These are phyloP conservation scores for Pythium biforme DNA, from an alignment of 352 stramenopile species.

Conservation along the genomic window DNA sequence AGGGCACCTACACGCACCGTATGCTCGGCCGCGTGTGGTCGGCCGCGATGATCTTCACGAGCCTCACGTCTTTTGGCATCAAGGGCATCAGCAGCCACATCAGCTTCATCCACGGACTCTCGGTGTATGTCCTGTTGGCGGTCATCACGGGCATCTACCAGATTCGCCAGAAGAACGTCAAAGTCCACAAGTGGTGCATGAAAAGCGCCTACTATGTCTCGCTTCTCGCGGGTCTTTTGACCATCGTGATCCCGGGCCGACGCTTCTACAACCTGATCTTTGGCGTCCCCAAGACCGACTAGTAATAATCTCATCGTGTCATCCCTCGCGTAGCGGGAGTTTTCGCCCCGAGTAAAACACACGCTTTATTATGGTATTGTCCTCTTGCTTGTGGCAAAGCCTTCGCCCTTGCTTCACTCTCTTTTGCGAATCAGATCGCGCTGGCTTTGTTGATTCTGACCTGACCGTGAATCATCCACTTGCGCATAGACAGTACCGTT, in stretches of 20 bases:
- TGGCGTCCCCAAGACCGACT: constrained; percentile 9
- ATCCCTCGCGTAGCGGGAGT: no score
- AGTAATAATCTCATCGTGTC: no score
- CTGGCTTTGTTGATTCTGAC: no score
- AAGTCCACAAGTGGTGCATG: constrained; percentile 15
- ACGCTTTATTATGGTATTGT: no score
- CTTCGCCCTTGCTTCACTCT: no score
- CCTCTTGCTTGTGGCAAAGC: no score
- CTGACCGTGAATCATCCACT: no score
- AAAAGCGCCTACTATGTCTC: constrained; percentile 1
- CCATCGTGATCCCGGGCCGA: constrained; percentile 6
- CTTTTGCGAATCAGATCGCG: no score
- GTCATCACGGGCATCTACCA: constrained; percentile 12
- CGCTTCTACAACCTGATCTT: constrained; percentile 8
- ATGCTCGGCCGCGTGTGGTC: constrained; percentile 14
- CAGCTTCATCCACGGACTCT: constrained; percentile 18
- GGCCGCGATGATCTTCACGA: constrained; percentile 7
- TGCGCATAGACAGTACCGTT: no score
- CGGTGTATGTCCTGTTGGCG: constrained; percentile 3
- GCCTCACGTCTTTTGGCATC: constrained; percentile 16
- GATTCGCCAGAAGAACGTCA: constrained; percentile 2
- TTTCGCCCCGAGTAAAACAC: no score
- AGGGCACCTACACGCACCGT: constrained; percentile 14
- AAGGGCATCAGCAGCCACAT: not conserved
- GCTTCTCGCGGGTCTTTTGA: not conserved